Evolutionary conservation across 805 yeast genomes (phyloP).

Genomic region (Grigorovia yakushimaensis): DNA sequence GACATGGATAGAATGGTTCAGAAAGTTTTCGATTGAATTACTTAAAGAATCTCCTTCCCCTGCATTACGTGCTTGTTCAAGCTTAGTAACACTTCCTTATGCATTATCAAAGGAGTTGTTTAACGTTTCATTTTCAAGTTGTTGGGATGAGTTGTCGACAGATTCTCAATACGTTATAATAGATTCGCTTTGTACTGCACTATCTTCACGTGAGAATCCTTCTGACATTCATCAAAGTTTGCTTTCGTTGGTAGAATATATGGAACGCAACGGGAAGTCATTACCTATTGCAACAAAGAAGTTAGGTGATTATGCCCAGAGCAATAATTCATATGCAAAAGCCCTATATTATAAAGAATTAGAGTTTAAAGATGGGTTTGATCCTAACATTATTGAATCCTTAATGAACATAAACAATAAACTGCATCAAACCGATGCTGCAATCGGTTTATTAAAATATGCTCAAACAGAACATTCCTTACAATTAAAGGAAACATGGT

Average conservation of each 20-base stretch:
- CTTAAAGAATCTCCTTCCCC: constrained; percentile 90
- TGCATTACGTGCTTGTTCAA: constrained; percentile 86
- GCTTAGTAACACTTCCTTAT: constrained; percentile 74
- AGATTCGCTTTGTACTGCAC: constrained; percentile 73
- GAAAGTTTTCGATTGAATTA: constrained; percentile 74
- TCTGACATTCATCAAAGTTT: constrained; percentile 92
- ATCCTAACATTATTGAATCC: constrained; percentile 85
- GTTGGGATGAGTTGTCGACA: constrained; percentile 88
- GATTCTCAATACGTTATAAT: constrained; percentile 85
- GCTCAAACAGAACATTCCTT: constrained; percentile 86
- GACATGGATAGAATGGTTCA: constrained; percentile 98
- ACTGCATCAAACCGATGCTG: constrained; percentile 94
- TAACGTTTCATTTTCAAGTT: constrained; percentile 89
- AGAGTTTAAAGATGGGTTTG: constrained; percentile 88
- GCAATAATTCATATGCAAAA: constrained; percentile 96
- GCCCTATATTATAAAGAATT: constrained; percentile 92
- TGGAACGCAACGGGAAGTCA: constrained; percentile 96
- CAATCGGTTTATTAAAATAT: constrained; percentile 90
- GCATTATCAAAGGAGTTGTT: constrained; percentile 86
- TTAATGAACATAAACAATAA: constrained; percentile 88
- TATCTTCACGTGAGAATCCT: constrained; percentile 84
- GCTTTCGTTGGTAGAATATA: constrained; percentile 83
- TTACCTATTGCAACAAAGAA: constrained; percentile 86
- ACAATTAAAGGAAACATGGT: constrained; percentile 95
- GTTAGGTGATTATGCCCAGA: constrained; percentile 83